Evolutionary conservation across 768 basidiomycete species (phyloP), one percentile per base, ranked within the genome.

Genomic region (Leccinum subtestaceum): DNA sequence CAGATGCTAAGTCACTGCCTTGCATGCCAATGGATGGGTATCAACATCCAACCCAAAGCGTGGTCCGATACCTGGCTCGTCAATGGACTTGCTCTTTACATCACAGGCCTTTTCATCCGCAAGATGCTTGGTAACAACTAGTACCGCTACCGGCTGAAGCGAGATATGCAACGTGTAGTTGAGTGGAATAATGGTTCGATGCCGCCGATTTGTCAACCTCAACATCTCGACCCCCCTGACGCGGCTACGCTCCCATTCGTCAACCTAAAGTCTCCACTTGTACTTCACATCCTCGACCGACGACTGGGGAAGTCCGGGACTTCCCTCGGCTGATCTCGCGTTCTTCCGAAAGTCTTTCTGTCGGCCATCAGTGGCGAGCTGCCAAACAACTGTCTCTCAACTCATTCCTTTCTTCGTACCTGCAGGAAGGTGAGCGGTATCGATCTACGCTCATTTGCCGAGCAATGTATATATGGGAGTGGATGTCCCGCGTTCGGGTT

Each of bases 31-130:
- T 99, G 97, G 97, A 81, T 92, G 56, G 95, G 97, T 27, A 86
- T 99, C 74, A 96, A 98, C 73, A 93, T 99, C 67, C 87, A 94
- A 57, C 95, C 89, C 54, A 94, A 93, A 76, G 83, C 87, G 32
- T 93, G 91, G 84, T 89, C 93, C 12, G 97, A 99, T 73, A 84
- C 87, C 25, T 99, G 97, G 97, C 84, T 99, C n/a, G 87, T 95
- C 58, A 94, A 96, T 67, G 97, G 95, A 1, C 78, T 99, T 49
- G 89, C 93, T 9, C 79, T 95, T 13, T 95, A 98, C 70, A 89
- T 98, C 69, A 89, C 91, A 6, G 89, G 89, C 10, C 81, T 95
- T 43, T 98, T 92, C 77, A 76, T 95, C 66, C 84, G 88, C 58
- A 91, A 89, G 73, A 77, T 95, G 13, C 80, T 98, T 57, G 97